Conservation (phyloP, 345 rosid genomes). For the Excoecaria agallocha region DNA sequence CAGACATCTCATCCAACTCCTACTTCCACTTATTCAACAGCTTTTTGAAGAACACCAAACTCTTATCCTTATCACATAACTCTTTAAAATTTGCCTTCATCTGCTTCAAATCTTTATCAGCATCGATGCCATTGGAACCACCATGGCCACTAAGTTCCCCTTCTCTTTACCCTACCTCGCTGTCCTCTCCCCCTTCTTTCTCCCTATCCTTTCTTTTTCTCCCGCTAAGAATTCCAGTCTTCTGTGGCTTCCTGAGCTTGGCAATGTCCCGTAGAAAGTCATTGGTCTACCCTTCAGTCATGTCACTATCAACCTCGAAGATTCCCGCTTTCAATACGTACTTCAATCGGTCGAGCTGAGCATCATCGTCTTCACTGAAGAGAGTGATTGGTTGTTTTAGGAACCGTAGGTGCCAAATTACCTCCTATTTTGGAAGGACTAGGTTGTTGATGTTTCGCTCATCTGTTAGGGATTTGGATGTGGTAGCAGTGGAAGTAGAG, state of each 20-base stretch:
- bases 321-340: slow-evolving; percentile 73
- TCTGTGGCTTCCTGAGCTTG: slow-evolving; percentile 91
- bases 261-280: slow-evolving; percentile 90
- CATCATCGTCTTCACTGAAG: slow-evolving; percentile 85
- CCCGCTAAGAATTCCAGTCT: slow-evolving; percentile 65
- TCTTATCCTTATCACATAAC: slow-evolving; percentile 87
- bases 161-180: slow-evolving; percentile 67
- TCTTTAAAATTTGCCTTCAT: slow-evolving; percentile 90
- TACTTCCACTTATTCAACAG: slow-evolving; percentile 91
- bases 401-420: slow-evolving; percentile 80
- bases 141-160: slow-evolving; percentile 78
- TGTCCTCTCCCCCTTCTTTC: slow-evolving; percentile 67
- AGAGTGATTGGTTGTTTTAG: slow-evolving; percentile 92
- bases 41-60: slow-evolving; percentile 84
- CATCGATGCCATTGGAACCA: slow-evolving; percentile 86
- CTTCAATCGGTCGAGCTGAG: slow-evolving; percentile 80
- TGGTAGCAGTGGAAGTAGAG: slow-evolving; percentile 36
- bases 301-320: slow-evolving; percentile 91
- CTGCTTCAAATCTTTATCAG: slow-evolving; percentile 76
- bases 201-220: slow-evolving; percentile 84
- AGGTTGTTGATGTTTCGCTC: slow-evolving; percentile 83
- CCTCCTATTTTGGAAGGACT: slow-evolving; percentile 78
- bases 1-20: slow-evolving; percentile 77
- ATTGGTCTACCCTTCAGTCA: slow-evolving; percentile 95
- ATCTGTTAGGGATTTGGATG: slow-evolving; percentile 67